Evolutionary conservation across 768 basidiomycete genomes (phyloP), one percentile per base, ranked within the genome.

Genomic region (Pisolithus microcarpus): DNA sequence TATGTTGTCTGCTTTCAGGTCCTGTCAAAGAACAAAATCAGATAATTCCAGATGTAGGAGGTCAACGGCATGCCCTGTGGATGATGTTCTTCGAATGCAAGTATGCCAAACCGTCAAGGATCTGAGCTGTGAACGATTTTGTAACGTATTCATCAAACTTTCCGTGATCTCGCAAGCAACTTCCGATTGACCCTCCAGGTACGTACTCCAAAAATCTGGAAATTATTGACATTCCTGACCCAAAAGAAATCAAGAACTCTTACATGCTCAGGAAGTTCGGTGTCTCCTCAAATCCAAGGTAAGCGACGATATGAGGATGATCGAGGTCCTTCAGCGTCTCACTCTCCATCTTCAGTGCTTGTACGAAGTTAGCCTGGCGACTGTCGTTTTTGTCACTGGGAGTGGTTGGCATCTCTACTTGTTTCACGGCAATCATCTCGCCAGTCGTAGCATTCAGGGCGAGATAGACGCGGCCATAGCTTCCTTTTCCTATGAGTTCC

Each of bases 381-480:
- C 80, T 76, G 67, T 98, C 93, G 56, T 82, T 87, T 67, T 87
- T 89, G 70, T 99, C 96, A 61, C 88, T 91, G 16, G 84, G 82
- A 7, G 92, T 94, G 46, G 82, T 81, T 1, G 96, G 95, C 52
- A 94, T 80, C 66, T 98, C 96, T 43, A 99, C 96, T 69, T 98
- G 96, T 70, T 99, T 99, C 56, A 99, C 96, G 16, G 96, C 96
- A 61, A 98, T 93, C 91, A 97, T 95, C 70, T 98, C 94, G 51
- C 93, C 93, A 0, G 93, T 95, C 3, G 91, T 93, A 30, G 90
- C 91, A 65, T 98, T 98, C 52, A 98, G 74, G 16, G 91, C 96
- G 49, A 98, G 81, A 62, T 97, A 99, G 26, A 99, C 96, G 39
- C 89, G 82, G 11, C 96, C 96, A 61, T 94, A 99, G 11, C 93